phyloP scores from a whole-genome alignment of 805 yeast species.

The Blastobotrys peoriensis region DNA sequence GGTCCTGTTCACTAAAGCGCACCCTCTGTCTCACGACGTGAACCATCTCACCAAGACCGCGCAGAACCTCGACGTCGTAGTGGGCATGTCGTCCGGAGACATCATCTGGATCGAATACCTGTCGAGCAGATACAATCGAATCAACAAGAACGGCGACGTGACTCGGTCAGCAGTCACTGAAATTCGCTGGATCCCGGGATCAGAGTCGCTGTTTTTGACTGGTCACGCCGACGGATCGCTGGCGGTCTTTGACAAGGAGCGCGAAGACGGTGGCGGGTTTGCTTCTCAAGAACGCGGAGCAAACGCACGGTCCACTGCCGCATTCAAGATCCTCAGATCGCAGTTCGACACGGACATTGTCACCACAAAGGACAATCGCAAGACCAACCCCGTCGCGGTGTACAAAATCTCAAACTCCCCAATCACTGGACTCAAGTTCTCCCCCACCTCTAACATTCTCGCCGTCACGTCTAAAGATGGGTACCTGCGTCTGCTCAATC shows the following conservation, averaged over 20 bases:
- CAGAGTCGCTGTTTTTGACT: slow-evolving; percentile 42
- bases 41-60: slow-evolving; percentile 28
- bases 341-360: slow-evolving; percentile 1
- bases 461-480: slow-evolving; percentile 56
- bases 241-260: slow-evolving; percentile 43
- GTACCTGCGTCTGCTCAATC: slow-evolving; percentile 50
- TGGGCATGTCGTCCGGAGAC: slow-evolving; percentile 68
- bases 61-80: slow-evolving; percentile 41
- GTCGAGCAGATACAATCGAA: slow-evolving; percentile 42
- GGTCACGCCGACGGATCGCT: slow-evolving; percentile 63
- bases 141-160: slow-evolving; percentile 45
- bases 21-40: slow-evolving; percentile 35
- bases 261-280: slow-evolving; percentile 36
- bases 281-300: slow-evolving; percentile 10
- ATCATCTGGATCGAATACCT: slow-evolving; percentile 54
- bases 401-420: slow-evolving; percentile 57
- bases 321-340: slow-evolving; percentile 17
- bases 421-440: slow-evolving; percentile 42
- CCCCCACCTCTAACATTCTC: slow-evolving; percentile 32
- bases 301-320: slow-evolving; percentile 19
- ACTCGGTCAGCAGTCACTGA: slow-evolving; percentile 40
- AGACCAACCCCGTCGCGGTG: slow-evolving; percentile 48
- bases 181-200: slow-evolving; percentile 42
- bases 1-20: slow-evolving; percentile 34
- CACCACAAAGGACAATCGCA: background rate